Conservation (phyloP, 805 yeast genomes). For the Kodamaea leandrae region DNA sequence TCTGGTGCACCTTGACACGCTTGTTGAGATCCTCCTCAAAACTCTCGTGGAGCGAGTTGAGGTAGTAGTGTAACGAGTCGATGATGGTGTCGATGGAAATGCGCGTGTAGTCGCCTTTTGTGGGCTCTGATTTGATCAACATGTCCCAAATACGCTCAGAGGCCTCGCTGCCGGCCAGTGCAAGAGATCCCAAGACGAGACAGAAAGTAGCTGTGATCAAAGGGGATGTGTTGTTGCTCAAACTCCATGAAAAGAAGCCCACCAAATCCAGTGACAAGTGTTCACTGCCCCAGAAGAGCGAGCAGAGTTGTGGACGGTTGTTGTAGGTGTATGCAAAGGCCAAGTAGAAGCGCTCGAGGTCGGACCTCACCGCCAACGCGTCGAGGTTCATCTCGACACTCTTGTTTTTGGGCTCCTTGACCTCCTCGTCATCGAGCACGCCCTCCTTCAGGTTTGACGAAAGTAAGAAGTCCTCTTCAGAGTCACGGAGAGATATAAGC, state of each 20-base stretch:
- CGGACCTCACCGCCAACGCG: conserved; percentile 69
- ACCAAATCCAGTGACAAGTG: conserved; percentile 48
- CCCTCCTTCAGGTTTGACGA: conserved; percentile 38
- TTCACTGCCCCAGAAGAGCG: conserved; percentile 57
- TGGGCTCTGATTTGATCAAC: conserved; percentile 28
- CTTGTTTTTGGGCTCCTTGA: conserved; percentile 11
- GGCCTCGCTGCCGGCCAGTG: conserved; percentile 58
- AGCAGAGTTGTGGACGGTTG: conserved; percentile 55
- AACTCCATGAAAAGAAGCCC: conserved; percentile 89
- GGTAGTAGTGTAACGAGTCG: conserved; percentile 53
- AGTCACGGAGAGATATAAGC: conserved; percentile 64
- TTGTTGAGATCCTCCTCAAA: conserved; percentile 33
- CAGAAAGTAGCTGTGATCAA: conserved; percentile 80
- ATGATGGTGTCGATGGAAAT: conserved; percentile 58
- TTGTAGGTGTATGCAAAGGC: conserved; percentile 68
- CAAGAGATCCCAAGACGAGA: conserved; percentile 71
- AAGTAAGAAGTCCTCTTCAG: conserved; percentile 68
- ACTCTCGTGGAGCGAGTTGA: conserved; percentile 42
- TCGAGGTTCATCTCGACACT: conserved; percentile 45
- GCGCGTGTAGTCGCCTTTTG: conserved; percentile 39
- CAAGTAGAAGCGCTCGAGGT: conserved; percentile 82
- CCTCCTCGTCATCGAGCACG: conserved; percentile 12
- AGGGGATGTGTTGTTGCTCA: conserved; percentile 70
- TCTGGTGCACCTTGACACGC: conserved; percentile 30
- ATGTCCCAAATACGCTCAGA: conserved; percentile 39